These are phyloP conservation scores for Asterophora lycoperdoides DNA, from an alignment of 768 basidiomycete genomes.

Conservation along the genomic window DNA sequence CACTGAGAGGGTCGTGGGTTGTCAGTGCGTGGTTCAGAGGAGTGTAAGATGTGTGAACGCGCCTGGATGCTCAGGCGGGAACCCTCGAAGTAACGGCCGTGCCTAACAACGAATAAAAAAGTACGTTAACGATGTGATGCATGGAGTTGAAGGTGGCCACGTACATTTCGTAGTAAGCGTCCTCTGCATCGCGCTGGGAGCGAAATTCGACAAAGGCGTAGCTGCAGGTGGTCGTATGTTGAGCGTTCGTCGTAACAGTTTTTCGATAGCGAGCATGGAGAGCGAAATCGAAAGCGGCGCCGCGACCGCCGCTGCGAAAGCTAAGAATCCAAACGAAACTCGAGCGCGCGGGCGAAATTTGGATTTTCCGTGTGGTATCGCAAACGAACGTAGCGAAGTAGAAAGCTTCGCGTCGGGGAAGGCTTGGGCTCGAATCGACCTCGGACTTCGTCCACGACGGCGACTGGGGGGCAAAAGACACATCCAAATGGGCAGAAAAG, in stretches of 20 bases:
- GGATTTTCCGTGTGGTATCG: too few relatives aligned
- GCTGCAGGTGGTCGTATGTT: conserved; percentile 53
- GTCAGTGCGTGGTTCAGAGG: background rate
- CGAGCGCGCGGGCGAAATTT: too few relatives aligned
- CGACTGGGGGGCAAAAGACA: conserved; percentile 21
- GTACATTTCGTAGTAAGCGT: conserved; percentile 82
- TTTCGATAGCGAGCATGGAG: conserved; percentile 9
- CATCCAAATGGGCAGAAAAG: conserved; percentile 15
- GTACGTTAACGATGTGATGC: background rate
- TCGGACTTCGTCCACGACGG: conserved; percentile 21
- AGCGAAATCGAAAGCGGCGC: conserved; percentile 5
- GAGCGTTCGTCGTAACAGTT: conserved; percentile 48
- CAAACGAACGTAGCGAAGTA: too few relatives aligned
- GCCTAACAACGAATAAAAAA: conserved; percentile 43
- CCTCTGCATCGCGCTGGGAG: conserved; percentile 72
- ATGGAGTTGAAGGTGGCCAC: conserved; percentile 19
- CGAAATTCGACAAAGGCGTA: conserved; percentile 88
- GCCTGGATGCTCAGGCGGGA: conserved; percentile 73
- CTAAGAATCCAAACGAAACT: too few relatives aligned
- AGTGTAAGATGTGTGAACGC: conserved; percentile 11
- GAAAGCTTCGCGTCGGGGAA: conserved; percentile 1
- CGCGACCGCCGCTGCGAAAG: background rate
- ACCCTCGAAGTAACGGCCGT: conserved; percentile 72
- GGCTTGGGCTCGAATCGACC: conserved; percentile 23
- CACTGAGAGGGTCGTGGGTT: conserved; percentile 40